A percentile compares a stretch with the other conserved stretches of the same genome.
Evolutionary conservation across 2,329 filamentous ascomycete species (phyloP).

Genomic region (Colletotrichum agaves): DNA sequence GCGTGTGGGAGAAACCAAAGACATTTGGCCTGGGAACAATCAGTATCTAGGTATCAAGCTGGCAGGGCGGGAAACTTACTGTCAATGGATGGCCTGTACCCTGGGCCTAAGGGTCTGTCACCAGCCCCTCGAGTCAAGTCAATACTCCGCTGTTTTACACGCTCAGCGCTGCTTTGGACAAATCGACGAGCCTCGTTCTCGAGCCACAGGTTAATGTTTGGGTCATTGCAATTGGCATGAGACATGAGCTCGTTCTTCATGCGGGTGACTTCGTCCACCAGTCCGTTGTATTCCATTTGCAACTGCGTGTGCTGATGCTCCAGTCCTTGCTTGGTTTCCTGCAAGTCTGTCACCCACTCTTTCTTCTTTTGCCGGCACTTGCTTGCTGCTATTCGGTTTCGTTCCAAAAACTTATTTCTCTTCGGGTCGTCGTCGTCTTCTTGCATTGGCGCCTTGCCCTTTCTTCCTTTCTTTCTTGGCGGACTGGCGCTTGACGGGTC

Average conservation of each 20-base stretch:
- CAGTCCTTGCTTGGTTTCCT: constrained; percentile 56
- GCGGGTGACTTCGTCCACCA: constrained; percentile 56
- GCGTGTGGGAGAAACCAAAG: constrained; percentile 33
- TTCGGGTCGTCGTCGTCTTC: constrained; percentile 52
- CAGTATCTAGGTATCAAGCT: background rate
- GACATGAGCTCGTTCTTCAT: constrained; percentile 64
- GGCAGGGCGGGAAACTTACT: constrained; percentile 22
- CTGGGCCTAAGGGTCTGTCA: constrained; percentile 21
- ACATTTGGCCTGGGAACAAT: constrained; percentile 22
- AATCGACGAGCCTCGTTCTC: constrained; percentile 62
- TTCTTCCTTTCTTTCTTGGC: constrained; percentile 44
- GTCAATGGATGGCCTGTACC: constrained; percentile 31
- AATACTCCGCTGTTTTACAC: constrained; percentile 34
- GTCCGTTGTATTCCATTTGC: constrained; percentile 53
- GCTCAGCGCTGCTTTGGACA: constrained; percentile 50
- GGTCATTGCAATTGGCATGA: constrained; percentile 63
- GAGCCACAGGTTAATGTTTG: constrained; percentile 65
- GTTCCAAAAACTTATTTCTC: constrained; percentile 70
- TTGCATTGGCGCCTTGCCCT: constrained; percentile 38
- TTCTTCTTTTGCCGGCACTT: constrained; percentile 79
- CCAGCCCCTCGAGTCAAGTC: constrained; percentile 15
- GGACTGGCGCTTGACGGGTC: constrained; percentile 34
- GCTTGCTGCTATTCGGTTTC: constrained; percentile 78
- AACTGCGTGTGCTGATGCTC: constrained; percentile 57
- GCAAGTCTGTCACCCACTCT: constrained; percentile 61